Percentiles rank a stretch among this genome's conserved stretches.
Evolutionary conservation across 768 basidiomycete species (phyloP).

Genomic region (Astraeus odoratus): DNA sequence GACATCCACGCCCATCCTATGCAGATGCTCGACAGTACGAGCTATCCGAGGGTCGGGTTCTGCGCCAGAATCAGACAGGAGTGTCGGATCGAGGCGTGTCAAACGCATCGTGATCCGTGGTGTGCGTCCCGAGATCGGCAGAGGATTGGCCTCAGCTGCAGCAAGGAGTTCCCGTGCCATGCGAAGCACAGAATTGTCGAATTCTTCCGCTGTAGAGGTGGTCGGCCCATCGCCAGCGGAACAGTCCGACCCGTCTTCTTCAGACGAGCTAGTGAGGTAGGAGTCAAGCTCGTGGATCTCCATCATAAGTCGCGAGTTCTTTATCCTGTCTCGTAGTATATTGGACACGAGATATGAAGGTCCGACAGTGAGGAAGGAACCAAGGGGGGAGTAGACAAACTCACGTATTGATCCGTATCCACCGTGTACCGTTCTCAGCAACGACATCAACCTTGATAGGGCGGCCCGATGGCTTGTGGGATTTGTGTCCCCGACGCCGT

Average conservation of each 20-base stretch:
- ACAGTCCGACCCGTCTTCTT: slow-evolving; percentile 39
- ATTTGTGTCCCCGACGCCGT: background rate
- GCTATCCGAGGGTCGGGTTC: slow-evolving; percentile 49
- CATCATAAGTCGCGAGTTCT: slow-evolving; percentile 65
- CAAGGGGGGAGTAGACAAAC: slow-evolving; percentile 23
- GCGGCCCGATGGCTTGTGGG: background rate
- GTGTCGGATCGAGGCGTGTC: slow-evolving; percentile 55
- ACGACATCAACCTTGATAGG: slow-evolving; percentile 75
- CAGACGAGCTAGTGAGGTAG: slow-evolving; percentile 49
- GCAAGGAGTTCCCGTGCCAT: slow-evolving; percentile 63
- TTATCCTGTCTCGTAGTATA: slow-evolving; percentile 46
- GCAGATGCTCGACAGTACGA: slow-evolving; percentile 49
- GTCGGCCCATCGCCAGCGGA: slow-evolving; percentile 7
- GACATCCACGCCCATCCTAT: slow-evolving; percentile 58
- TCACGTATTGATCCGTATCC: slow-evolving; percentile 88
- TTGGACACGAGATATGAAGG: slow-evolving; percentile 1
- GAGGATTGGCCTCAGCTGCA: slow-evolving; percentile 54
- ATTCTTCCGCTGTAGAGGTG: slow-evolving; percentile 42
- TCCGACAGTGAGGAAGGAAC: background rate
- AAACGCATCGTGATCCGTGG: slow-evolving; percentile 57
- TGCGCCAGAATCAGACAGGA: slow-evolving; percentile 18
- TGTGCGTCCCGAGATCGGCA: slow-evolving; percentile 27
- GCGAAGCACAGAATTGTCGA: slow-evolving; percentile 68
- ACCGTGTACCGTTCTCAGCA: slow-evolving; percentile 62
- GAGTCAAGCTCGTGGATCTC: slow-evolving; percentile 86